Base-by-base conservation (phyloP, 176 grass and related monocot species). In the Coix lacrymajobi region DNA sequence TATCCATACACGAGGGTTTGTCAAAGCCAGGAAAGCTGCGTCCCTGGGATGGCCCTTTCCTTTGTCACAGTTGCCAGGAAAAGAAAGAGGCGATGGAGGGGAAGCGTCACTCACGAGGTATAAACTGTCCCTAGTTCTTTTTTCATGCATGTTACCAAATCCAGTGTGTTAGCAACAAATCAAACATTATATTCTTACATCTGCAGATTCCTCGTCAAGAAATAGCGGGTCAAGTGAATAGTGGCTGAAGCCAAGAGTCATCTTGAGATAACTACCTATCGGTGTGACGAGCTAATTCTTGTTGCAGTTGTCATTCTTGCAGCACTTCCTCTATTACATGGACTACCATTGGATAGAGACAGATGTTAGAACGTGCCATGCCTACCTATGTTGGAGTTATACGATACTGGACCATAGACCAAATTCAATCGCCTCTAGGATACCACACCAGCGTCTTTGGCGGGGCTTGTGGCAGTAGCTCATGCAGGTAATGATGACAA, bases 81-180 rank as follows among this genome's bases (percentile, higher is more conserved):
- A 99, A 99, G 76, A 95, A 91, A 85, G 93, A 92, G 83, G 93
- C 93, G 58, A 99, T 99, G 97, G 97, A 99, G 72, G 97, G 97
- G 16, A 99, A 96, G 29, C 89, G 52, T 36, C 80, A 71, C 25
- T 90, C 90, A 39, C 83, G 85, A 81, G 96, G 93, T 96, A 86
- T 49, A 22, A 17, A 38, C 56, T 48, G 15, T 36, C 22, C 37
- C 38, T 52, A 71, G 16, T 75, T 49, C 28, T 54, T 63, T 63
- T 52, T 41, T 29, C 41, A 32, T 62, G 48, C 2, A 22, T 49
- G 26, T 63, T 81, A 26, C 48, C 4, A 63, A 24, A 1, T 52
- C 54, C 24, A 2, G 49, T 3, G 33, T 0, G 16, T 79, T 12
- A 52, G 20, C 24, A 5, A 31, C 28, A 29, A 75, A 36, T 79